These are phyloP conservation scores for Malus asiatica DNA, from an alignment of 306 rosid species.

Conservation along the genomic window DNA sequence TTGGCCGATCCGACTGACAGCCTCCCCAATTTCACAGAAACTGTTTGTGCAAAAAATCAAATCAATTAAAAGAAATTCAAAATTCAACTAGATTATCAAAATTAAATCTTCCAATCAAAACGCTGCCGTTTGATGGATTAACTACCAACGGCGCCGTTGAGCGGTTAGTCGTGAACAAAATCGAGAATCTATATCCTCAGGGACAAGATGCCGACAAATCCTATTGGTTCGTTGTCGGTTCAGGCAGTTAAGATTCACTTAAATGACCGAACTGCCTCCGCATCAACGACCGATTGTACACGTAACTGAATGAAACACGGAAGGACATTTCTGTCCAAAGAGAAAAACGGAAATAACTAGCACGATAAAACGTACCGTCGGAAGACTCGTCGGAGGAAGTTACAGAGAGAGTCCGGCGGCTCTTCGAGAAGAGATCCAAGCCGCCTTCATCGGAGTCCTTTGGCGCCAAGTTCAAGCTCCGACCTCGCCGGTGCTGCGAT, in stretches of 20 bases:
- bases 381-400: constrained; percentile 81
- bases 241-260: neutral
- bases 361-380: constrained; percentile 46
- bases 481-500: constrained; percentile 61
- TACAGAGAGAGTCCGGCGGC: constrained; percentile 63
- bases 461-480: constrained; percentile 27
- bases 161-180: neutral
- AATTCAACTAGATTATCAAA: neutral
- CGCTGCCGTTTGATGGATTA: neutral
- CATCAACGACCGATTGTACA: neutral
- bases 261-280: neutral
- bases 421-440: constrained; percentile 88
- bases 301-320: neutral
- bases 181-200: neutral
- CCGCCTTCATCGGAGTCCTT: constrained; percentile 42
- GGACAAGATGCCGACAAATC: constrained; percentile 4
- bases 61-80: neutral
- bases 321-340: neutral
- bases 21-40: constrained; percentile 79
- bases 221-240: neutral
- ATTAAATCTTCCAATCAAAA: neutral
- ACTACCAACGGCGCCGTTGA: neutral
- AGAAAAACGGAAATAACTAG: neutral
- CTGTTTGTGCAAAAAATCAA: constrained; percentile 16
- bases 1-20: constrained; percentile 80